phyloP scores from a whole-genome alignment of 139 green algal genomes.

The Tetratostichococcus sp. region DNA sequence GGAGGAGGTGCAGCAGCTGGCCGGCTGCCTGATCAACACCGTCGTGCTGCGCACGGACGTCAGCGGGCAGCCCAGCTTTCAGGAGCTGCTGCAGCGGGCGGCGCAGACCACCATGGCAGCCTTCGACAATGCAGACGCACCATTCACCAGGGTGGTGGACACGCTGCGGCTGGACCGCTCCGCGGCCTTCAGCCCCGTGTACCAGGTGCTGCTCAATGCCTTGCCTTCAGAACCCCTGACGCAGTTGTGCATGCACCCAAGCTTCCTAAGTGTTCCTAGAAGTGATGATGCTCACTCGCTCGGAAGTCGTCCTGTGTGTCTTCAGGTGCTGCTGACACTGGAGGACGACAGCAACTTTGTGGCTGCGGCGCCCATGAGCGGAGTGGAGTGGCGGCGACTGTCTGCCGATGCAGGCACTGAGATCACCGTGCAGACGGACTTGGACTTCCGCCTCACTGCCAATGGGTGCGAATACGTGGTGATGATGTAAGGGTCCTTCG shows the following conservation, averaged over 20 bases:
- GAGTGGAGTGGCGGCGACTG: no score
- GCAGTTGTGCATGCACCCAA: no score
- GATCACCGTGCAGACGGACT: background rate
- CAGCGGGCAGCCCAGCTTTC: background rate
- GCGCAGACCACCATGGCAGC: background rate
- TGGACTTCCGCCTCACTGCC: background rate
- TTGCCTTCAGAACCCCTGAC: no score
- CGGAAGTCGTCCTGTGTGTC: no score
- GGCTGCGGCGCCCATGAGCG: background rate
- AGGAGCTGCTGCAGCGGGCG: background rate
- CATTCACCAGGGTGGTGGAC: constrained; percentile 7
- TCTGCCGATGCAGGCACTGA: no score
- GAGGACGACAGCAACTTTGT: background rate
- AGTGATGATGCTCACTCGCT: no score
- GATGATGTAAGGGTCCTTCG: no score
- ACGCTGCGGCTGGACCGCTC: background rate
- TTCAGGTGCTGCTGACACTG: background rate
- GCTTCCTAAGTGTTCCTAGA: no score
- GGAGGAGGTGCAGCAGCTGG: background rate
- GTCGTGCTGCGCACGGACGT: background rate
- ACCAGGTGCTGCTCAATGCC: background rate
- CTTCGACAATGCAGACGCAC: background rate
- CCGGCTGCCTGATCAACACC: constrained; percentile 18
- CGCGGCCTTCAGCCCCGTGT: constrained; percentile 5
- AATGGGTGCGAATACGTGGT: no score